Base-by-base conservation (phyloP, 805 yeast genomes). In the Candida sonorensis region DNA sequence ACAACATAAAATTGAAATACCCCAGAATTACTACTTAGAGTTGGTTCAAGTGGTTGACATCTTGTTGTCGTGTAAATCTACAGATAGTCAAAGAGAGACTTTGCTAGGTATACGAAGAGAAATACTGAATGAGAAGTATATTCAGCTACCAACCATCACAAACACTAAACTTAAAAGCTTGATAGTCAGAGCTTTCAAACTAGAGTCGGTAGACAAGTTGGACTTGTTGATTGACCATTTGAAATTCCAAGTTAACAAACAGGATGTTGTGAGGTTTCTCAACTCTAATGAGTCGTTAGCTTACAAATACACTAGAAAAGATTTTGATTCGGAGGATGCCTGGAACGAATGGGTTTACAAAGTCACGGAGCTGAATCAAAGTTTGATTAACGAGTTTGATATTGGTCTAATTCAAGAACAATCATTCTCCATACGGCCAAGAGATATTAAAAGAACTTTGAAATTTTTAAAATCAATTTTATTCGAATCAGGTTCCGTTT, bases 401-500 rank as follows among this genome's bases (percentile, higher is more conserved):
- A n/a, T n/a, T n/a, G n/a, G n/a, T n/a, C n/a, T n/a, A n/a, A n/a
- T n/a, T n/a, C n/a, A n/a, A n/a, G n/a, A n/a, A n/a, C n/a, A n/a
- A n/a, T 10, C 31, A 5, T 34, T 28, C 29, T 30, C 36, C 17
- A 38, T 33, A 28, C 37, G 36, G 7, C 51, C 51, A 4, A 38
- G 31, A 17, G 45, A 46, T 24, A 19, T 43, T 5, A 33, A 32
- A 3, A 39, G 36, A 25, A 40, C 38, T 9, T 17, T 46, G 11
- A 20, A 22, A 11, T 38, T 27, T 21, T 33, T 51, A 17, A 37
- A 41, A 11, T 27, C 29, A 12, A 33, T 48, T 10, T 29, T 43
- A n/a, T 29, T 45, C n/a, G 28, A 36, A n/a, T 44, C 54, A 11
- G 37, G 34, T 3, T 29, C 53, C 9, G 33, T 27, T 10, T 53